Conservation (phyloP, 75 land plant species). For the Pinus taeda region DNA sequence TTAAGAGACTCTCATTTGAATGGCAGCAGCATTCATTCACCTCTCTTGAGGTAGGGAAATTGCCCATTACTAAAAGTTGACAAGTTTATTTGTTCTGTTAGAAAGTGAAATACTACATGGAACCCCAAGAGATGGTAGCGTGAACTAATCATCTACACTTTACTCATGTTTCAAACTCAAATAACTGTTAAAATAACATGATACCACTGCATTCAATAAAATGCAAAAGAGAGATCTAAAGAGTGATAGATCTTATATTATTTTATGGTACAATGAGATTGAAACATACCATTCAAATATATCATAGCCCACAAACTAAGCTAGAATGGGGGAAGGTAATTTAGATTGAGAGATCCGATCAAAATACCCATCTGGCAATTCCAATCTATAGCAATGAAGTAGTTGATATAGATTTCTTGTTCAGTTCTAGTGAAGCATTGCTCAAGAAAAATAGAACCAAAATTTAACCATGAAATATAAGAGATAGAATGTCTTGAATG, state of each 20-base stretch:
- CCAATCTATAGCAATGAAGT: neutral
- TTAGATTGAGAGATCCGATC: too few species aligned
- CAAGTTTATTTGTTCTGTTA: neutral
- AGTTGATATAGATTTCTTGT: too few species aligned
- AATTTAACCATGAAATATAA: too few species aligned
- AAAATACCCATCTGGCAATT: neutral
- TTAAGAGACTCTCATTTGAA: neutral
- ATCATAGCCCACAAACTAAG: neutral
- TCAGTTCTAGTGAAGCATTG: too few species aligned
- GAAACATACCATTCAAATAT: neutral
- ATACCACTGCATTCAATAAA: neutral
- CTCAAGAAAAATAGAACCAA: too few species aligned
- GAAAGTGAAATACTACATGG: neutral
- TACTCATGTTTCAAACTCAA: neutral
- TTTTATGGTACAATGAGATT: too few species aligned
- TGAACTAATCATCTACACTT: neutral
- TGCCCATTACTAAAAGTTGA: neutral
- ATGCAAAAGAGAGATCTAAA: neutral
- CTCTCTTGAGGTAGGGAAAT: neutral
- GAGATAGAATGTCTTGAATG: too few species aligned
- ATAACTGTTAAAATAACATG: neutral
- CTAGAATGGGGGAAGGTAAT: neutral
- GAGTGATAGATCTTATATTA: neutral
- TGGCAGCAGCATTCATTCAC: neutral
- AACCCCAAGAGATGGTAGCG: neutral